Evolutionary conservation across 1,284 basidiomycete species (phyloP), one percentile per base, ranked within the genome.

Genomic region (Apiotrichum domesticum): DNA sequence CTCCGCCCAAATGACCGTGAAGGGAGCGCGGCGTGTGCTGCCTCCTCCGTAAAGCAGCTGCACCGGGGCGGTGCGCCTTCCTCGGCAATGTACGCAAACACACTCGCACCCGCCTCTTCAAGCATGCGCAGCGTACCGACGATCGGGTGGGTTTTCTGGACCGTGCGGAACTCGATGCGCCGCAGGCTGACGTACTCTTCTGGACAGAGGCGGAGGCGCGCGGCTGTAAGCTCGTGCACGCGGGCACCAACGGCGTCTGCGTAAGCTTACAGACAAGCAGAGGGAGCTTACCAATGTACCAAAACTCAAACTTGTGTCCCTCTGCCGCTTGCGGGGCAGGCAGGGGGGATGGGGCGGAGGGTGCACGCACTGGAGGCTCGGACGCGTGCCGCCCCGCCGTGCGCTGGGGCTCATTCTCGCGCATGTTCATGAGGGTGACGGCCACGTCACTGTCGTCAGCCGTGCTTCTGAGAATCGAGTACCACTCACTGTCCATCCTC

Each of bases 401-500:
- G 29, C 29, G 29, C 29, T 29, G 29, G 29, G 29, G 29, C 29
- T 29, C 29, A 29, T 29, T 29, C 29, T 29, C 29, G 29, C 61
- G 45, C 41, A 72, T 51, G 33, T 66, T 66, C 14, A 70, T 51
- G 4, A 75, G 63, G 1, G 64, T 57, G 8, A 60, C 61, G 0
- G 70, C 73, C 1, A 75, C 70, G 33, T 74, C 67, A 46, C 72
- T 75, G 37, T 1, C 10, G 37, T 56, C 13, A 57, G 45, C 29
- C 2, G 3, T 29, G 29, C 3, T 33, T 29, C 21, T 21, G 21
- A 21, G 21, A 1, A 37, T 32, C 37, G 4, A n/a, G 11, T 7
- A 7, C 10, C 40, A 49, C 73, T 69, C 60, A 75, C 73, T 71
- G 73, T 52, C 75, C 75, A 35, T 72, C 74, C 53, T 72, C 67